Evolutionary conservation across 345 rosid species (phyloP).

Genomic region (Mangifera indica): DNA sequence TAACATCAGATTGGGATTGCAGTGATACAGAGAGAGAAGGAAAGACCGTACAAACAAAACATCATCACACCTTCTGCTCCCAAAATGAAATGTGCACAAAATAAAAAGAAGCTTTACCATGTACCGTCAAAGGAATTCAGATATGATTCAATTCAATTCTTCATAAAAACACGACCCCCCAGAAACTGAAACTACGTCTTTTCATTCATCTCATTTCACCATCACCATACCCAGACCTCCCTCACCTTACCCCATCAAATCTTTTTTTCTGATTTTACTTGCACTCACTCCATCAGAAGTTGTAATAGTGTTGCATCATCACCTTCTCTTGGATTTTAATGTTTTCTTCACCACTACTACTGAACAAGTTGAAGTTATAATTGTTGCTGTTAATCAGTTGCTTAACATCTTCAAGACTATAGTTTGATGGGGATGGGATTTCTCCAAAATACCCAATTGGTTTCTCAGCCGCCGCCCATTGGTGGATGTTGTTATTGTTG

Average conservation of each 20-base stretch:
- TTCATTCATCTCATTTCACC: slow-evolving; percentile 14
- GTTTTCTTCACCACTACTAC: slow-evolving; percentile 42
- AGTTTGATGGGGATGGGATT: slow-evolving; percentile 32
- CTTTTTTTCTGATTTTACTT: slow-evolving; percentile 54
- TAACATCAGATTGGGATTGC: slow-evolving; percentile 15
- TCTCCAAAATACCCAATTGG: slow-evolving; percentile 39
- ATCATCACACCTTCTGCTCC: slow-evolving; percentile 25
- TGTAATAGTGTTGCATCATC: slow-evolving; percentile 54
- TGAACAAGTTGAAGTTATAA: slow-evolving; percentile 25
- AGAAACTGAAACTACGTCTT: slow-evolving; percentile 27
- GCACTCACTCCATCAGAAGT: slow-evolving; percentile 33
- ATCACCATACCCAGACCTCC: slow-evolving; percentile 23
- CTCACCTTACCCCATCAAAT: slow-evolving; percentile 71
- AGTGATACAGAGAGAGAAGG: background rate
- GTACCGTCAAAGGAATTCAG: slow-evolving; percentile 39
- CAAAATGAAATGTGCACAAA: slow-evolving; percentile 25
- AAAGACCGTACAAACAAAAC: slow-evolving; percentile 19
- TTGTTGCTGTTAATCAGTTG: slow-evolving; percentile 44
- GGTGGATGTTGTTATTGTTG: slow-evolving; percentile 23
- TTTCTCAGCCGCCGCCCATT: slow-evolving; percentile 35
- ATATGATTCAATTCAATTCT: slow-evolving; percentile 29
- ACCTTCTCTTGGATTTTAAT: slow-evolving; percentile 52
- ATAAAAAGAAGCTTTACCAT: slow-evolving; percentile 26
- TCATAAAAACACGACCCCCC: slow-evolving; percentile 37
- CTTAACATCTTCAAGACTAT: slow-evolving; percentile 62